Conservation (phyloP, 495 filamentous ascomycete genomes). For the Aspergillus ellipticus region DNA sequence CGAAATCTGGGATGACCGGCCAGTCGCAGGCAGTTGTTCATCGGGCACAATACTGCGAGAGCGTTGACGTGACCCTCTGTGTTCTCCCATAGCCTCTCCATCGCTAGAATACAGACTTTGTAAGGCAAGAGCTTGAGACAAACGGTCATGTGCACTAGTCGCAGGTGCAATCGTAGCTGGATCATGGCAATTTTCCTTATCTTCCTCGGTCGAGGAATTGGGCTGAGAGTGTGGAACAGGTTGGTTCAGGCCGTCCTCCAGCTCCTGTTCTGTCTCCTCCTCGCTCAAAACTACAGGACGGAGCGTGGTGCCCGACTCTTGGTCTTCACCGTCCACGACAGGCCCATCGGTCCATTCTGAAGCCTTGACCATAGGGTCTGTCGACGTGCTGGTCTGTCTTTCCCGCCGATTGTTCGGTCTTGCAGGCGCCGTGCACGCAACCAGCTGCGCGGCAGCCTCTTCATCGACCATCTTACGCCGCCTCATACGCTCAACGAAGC, state of each 20-base stretch:
- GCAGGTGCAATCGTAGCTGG: constrained; percentile 25
- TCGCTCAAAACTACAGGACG: constrained; percentile 35
- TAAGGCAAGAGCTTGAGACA: constrained; percentile 40
- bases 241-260: constrained; percentile 38
- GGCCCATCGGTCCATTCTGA: constrained; percentile 5
- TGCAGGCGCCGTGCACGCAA: constrained; percentile 35
- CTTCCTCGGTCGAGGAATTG: constrained; percentile 38
- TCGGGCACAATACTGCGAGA: constrained; percentile 1
- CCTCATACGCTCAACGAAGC: constrained; percentile 37
- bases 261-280: constrained; percentile 52
- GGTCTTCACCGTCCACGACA: constrained; percentile 12
- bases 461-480: constrained; percentile 35
- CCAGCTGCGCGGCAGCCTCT: constrained; percentile 38
- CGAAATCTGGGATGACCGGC: constrained; percentile 32
- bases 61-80: constrained; percentile 1
- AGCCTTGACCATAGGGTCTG: constrained; percentile 2
- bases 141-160: constrained; percentile 34
- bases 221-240: constrained; percentile 26
- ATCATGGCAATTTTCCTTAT: constrained; percentile 48
- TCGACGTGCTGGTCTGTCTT: constrained; percentile 1
- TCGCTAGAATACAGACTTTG: constrained; percentile 18
- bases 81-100: constrained; percentile 3
- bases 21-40: constrained; percentile 12
- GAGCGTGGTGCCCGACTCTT: constrained; percentile 4
- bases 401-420: constrained; percentile 16